Evolutionary conservation across 768 basidiomycete genomes (phyloP), one percentile per base, ranked within the genome.

Genomic region (Royoungia palumana): DNA sequence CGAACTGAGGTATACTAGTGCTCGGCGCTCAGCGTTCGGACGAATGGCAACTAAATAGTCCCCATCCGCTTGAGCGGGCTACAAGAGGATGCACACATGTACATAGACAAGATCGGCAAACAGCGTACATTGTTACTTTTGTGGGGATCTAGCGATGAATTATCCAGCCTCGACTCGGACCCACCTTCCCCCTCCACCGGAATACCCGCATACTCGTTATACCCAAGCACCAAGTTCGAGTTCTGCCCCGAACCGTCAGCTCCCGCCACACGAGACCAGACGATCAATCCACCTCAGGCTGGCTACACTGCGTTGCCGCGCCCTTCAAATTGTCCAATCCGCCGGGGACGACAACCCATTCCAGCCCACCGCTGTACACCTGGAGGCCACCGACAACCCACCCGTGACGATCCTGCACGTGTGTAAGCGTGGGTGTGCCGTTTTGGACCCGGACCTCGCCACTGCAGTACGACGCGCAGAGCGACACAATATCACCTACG

Each of bases 291-390:
- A 92, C 90, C 78, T n/a, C n/a, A n/a, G n/a, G n/a, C n/a, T 95
- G 94, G 53, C 98, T 65, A 67, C 95, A 97, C 68, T 99, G 96
- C n/a, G 95, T 98, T 14, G 96, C 96, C 42, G 96, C 96, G 6
- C 96, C 96, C 69, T 99, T 99, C 53, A 99, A 75, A 72, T 99
- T 99, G 65, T 99, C 96, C 60, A 99, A 70, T 0, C 94, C 94
- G 41, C 92, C 95, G 20, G 95, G 91, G n/a, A 97, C 80, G 19
- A 98, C 96, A 10, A 89, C 96, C 44, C 96, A 76, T 63, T 91
- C 88, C 1, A 91, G 89, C 38, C 80, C n/a, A n/a, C n/a, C 81
- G 54, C 83, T 87, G 63, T 94, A 90, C 21, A 96, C 87, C 72
- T 98, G 95, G 67, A 94, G 83, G 4, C 96, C 95, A 47, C 96